These are phyloP conservation scores for Pyrrhoderma lamaoense DNA, from an alignment of 1,284 basidiomycete genomes.

Conservation along the genomic window DNA sequence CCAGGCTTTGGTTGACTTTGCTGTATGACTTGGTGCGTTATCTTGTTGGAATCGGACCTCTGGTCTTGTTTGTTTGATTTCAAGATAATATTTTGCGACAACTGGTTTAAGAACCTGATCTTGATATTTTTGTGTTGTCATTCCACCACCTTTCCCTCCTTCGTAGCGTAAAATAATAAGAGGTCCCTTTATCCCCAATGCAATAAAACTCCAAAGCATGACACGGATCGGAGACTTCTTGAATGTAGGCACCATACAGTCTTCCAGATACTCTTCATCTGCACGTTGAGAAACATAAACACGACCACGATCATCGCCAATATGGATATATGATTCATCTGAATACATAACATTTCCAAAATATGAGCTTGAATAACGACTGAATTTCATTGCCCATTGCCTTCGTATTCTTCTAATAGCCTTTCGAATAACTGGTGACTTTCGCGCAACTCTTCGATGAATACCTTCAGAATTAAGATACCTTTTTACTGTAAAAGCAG, in stretches of 20 bases:
- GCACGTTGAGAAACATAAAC: background rate
- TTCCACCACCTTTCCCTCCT: conserved; percentile 20
- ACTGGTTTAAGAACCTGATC: conserved; percentile 19
- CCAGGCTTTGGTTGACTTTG: conserved; percentile 1
- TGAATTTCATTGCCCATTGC: too few species aligned
- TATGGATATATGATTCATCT: conserved; percentile 2
- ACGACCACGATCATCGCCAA: background rate
- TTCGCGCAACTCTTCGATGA: too few species aligned
- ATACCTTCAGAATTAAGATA: too few species aligned
- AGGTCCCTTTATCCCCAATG: conserved; percentile 18
- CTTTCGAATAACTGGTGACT: too few species aligned
- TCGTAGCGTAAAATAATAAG: conserved; percentile 19
- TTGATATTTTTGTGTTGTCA: conserved; percentile 18
- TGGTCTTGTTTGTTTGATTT: background rate
- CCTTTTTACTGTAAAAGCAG: too few species aligned
- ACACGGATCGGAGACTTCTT: conserved; percentile 18
- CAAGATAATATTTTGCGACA: background rate
- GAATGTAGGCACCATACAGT: conserved; percentile 19
- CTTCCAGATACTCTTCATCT: conserved; percentile 8
- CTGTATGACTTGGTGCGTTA: conserved; percentile 16
- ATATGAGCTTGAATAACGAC: too few species aligned
- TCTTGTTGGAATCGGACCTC: conserved; percentile 15
- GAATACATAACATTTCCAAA: background rate
- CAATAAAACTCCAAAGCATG: conserved; percentile 20
- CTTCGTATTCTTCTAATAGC: too few species aligned